Conservation (phyloP, 192 early-diverging fungal genomes). For the Kappamyces sp. region DNA sequence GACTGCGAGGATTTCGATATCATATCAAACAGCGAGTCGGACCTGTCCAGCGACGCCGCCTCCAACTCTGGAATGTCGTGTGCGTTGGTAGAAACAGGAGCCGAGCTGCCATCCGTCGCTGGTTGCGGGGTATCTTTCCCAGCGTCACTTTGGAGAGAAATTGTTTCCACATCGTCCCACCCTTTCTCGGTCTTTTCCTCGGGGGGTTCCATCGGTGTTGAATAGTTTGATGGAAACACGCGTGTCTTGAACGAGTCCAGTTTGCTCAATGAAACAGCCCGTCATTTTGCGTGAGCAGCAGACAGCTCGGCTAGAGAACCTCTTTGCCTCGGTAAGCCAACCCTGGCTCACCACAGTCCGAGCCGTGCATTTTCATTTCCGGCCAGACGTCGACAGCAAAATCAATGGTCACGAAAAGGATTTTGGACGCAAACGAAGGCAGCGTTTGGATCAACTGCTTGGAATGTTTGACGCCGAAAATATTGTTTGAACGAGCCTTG, state of each 20-base stretch:
- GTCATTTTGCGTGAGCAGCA: neutral
- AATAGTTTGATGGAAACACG: conserved; percentile 6
- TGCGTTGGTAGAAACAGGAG: no score
- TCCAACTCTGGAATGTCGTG: no score
- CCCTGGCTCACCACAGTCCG: no score
- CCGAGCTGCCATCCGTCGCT: no score
- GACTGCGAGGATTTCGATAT: no score
- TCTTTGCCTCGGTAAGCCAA: neutral
- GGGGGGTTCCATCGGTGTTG: neutral
- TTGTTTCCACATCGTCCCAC: no score
- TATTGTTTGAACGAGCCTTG: conserved; percentile 73
- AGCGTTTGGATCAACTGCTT: conserved; percentile 65
- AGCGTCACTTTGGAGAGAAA: no score
- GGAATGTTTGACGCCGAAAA: conserved; percentile 67
- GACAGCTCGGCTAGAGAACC: neutral
- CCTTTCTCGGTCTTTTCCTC: no score
- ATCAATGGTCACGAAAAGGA: conserved; percentile 34
- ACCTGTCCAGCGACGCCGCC: no score
- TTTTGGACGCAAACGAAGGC: conserved; percentile 20
- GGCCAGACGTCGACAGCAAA: conserved; percentile 58
- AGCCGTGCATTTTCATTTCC: conserved; percentile 44
- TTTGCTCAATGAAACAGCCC: no score
- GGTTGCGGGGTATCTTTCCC: no score
- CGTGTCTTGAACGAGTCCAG: neutral
- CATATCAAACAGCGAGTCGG: no score